A percentile compares a stretch with the other conserved stretches of the same genome.
phyloP scores from a whole-genome alignment of 2,329 filamentous ascomycete genomes.

The Parascedosporium putredinis region DNA sequence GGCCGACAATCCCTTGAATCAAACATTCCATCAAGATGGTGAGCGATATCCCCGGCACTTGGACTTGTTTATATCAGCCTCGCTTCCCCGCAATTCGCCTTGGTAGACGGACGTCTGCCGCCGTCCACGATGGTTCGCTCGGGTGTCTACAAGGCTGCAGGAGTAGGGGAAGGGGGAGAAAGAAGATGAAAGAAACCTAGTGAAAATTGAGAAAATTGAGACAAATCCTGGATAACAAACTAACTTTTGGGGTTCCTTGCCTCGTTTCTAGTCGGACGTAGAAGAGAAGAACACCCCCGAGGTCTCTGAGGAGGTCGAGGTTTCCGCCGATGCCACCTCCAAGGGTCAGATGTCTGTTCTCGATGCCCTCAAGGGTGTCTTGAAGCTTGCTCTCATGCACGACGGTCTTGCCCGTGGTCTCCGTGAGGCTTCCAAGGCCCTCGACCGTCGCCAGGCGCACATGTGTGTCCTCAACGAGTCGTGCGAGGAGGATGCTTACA shows the following conservation, averaged over 20 bases:
- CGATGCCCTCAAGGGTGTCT: constrained; percentile 96
- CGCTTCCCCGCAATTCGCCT: no score
- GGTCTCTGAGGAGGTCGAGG: constrained; percentile 81
- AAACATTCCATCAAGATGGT: constrained; percentile 48
- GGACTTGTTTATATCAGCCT: no score
- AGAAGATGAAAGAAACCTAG: no score
- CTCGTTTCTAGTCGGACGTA: constrained; percentile 83
- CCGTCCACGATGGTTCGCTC: no score
- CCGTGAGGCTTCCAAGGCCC: constrained; percentile 95
- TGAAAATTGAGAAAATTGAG: no score
- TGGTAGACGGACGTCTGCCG: no score
- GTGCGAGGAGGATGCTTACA: constrained; percentile 99
- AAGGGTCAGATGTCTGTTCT: constrained; percentile 96
- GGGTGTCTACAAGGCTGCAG: no score
- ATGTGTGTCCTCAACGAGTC: constrained; percentile 99
- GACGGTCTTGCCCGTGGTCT: constrained; percentile 97
- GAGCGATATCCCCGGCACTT: constrained; percentile 25
- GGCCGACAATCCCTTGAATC: constrained; percentile 45
- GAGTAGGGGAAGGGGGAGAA: no score
- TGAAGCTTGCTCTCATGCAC: constrained; percentile 98
- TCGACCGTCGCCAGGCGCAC: constrained; percentile 96
- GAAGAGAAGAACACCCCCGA: constrained; percentile 93
- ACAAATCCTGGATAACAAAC: no score
- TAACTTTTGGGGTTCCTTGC: no score
- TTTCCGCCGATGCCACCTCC: constrained; percentile 77